Conservation (phyloP, 129 eudicot species). For the Flaveria linearis region DNA sequence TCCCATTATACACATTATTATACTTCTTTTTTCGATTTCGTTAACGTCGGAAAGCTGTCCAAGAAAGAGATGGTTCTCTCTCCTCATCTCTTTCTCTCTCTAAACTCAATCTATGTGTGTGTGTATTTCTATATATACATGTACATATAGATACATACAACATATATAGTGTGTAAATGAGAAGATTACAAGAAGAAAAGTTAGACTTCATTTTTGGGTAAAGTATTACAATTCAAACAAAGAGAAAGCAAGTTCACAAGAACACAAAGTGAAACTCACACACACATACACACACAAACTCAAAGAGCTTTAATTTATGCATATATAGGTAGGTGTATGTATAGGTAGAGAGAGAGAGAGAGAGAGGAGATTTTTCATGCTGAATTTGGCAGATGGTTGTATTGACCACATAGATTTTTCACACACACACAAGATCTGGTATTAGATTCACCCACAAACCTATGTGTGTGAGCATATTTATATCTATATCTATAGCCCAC, state of each 20-base stretch:
- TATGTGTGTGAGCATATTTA: no score
- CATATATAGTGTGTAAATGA: slow-evolving; percentile 27
- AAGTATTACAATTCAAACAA: slow-evolving; percentile 32
- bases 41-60: slow-evolving; percentile 50
- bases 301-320: slow-evolving; percentile 16
- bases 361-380: slow-evolving; percentile 4
- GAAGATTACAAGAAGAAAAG: slow-evolving; percentile 32
- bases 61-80: slow-evolving; percentile 37
- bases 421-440: slow-evolving; percentile 48
- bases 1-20: slow-evolving; percentile 36
- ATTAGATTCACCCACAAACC: slow-evolving; percentile 7
- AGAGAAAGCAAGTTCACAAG: slow-evolving; percentile 29
- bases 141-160: neutral
- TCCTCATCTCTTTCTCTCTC: slow-evolving; percentile 11
- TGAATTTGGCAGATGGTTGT: slow-evolving; percentile 46
- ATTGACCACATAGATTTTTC: slow-evolving; percentile 20
- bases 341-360: neutral
- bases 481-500: slow-evolving; percentile 28
- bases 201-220: slow-evolving; percentile 30
- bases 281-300: slow-evolving; percentile 18
- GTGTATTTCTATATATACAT: no score
- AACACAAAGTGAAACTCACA: slow-evolving; percentile 33
- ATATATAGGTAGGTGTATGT: slow-evolving; percentile 1
- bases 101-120: slow-evolving; percentile 15
- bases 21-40: slow-evolving; percentile 47